Evolutionary conservation across 768 basidiomycete species (phyloP).

Genomic region (Termitomyces sp.): DNA sequence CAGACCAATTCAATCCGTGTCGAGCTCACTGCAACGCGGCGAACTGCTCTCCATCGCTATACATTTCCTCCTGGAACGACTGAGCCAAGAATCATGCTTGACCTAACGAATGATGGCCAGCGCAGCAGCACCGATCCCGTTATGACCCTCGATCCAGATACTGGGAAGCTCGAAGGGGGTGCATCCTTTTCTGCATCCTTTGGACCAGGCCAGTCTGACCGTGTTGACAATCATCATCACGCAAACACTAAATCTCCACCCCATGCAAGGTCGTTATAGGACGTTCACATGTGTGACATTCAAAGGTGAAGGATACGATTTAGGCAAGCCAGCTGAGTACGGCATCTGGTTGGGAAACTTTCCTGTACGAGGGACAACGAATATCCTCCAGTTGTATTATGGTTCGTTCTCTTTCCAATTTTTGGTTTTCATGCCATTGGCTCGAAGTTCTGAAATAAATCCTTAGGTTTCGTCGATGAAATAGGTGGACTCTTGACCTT

Average conservation of each 20-base stretch:
- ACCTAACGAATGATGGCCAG: conserved; percentile 62
- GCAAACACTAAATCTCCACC: neutral
- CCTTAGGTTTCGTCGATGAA: conserved; percentile 44
- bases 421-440: no score
- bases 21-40: conserved; percentile 55
- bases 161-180: conserved; percentile 47
- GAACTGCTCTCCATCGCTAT: conserved; percentile 57
- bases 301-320: conserved; percentile 44
- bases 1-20: conserved; percentile 55
- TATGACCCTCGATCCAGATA: conserved; percentile 44
- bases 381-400: conserved; percentile 44
- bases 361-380: conserved; percentile 41
- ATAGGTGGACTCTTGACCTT: conserved; percentile 54
- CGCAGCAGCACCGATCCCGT: conserved; percentile 44
- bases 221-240: neutral
- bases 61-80: conserved; percentile 47
- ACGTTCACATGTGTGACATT: conserved; percentile 62
- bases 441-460: neutral
- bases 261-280: conserved; percentile 41
- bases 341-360: conserved; percentile 51
- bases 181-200: conserved; percentile 52
- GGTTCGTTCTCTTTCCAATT: conserved; percentile 26
- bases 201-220: conserved; percentile 36
- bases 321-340: conserved; percentile 47
- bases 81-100: conserved; percentile 51